Evolutionary conservation across 768 basidiomycete species (phyloP).

Genomic region (Suillus fuscotomentosus): DNA sequence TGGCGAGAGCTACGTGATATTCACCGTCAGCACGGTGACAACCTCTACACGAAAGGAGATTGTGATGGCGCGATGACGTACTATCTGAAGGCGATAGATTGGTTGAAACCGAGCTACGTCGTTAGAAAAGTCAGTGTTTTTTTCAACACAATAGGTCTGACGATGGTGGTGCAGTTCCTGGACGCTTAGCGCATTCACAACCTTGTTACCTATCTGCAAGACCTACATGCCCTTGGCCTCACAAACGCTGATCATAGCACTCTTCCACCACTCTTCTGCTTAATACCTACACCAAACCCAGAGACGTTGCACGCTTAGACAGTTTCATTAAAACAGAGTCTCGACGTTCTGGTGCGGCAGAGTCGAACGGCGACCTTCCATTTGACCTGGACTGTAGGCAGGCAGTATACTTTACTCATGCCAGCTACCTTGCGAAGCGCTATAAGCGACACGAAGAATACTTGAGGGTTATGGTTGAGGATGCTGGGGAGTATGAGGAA

Average conservation of each 20-base stretch:
- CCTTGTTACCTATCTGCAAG: slow-evolving; percentile 94
- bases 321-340: slow-evolving; percentile 91
- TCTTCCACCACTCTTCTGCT: slow-evolving; percentile 86
- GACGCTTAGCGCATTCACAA: slow-evolving; percentile 96
- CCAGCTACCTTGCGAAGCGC: slow-evolving; percentile 90
- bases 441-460: slow-evolving; percentile 93
- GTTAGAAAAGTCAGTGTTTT: slow-evolving; percentile 77
- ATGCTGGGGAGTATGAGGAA: slow-evolving; percentile 69
- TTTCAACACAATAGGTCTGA: neutral
- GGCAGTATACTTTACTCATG: slow-evolving; percentile 95
- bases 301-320: slow-evolving; percentile 85
- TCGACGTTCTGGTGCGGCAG: slow-evolving; percentile 32
- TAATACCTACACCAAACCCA: slow-evolving; percentile 96
- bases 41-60: slow-evolving; percentile 61
- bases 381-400: slow-evolving; percentile 97
- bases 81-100: slow-evolving; percentile 86
- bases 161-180: slow-evolving; percentile 63
- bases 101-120: slow-evolving; percentile 91
- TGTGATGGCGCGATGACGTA: slow-evolving; percentile 93
- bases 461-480: slow-evolving; percentile 91
- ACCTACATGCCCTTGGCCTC: slow-evolving; percentile 83
- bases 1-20: slow-evolving; percentile 80
- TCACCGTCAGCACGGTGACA: slow-evolving; percentile 60
- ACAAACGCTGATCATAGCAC: slow-evolving; percentile 98
- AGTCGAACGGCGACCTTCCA: slow-evolving; percentile 66